A percentile compares a stretch with the other conserved stretches of the same genome.
Conservation (phyloP, 257 asterid genomes). For the Cynanchum wilfordii region DNA sequence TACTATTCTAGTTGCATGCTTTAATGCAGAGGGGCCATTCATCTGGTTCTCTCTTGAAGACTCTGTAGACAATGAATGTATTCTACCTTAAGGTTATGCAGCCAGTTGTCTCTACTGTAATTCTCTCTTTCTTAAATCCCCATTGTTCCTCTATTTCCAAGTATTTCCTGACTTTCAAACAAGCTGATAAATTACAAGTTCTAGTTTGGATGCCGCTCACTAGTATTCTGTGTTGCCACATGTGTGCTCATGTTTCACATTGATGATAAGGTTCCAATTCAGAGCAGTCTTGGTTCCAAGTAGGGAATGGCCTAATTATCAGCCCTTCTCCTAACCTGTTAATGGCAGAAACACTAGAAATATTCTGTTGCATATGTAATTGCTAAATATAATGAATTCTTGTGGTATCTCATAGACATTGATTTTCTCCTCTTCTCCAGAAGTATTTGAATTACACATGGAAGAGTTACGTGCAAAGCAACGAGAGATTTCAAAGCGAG, state of each 20-base stretch:
- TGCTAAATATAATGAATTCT: not conserved
- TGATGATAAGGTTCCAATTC: not conserved
- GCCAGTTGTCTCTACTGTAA: not conserved
- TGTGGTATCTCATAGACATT: not conserved
- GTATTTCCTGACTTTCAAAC: not conserved
- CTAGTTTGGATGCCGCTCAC: not conserved
- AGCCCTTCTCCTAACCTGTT: not conserved
- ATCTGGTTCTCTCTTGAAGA: not conserved
- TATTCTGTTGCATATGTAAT: too few relatives aligned
- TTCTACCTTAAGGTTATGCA: not conserved
- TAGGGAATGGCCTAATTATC: not conserved
- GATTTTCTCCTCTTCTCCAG: slow-evolving; percentile 29
- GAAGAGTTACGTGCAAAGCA: slow-evolving; percentile 91
- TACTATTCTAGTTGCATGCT: not conserved
- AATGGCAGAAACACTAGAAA: not conserved
- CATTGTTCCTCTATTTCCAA: not conserved
- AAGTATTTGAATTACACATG: slow-evolving; percentile 86
- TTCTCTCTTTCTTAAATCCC: not conserved
- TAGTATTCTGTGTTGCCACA: not conserved
- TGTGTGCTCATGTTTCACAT: not conserved
- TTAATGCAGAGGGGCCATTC: not conserved
- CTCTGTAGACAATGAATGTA: not conserved
- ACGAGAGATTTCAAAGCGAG: slow-evolving; percentile 78
- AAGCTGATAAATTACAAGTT: not conserved
- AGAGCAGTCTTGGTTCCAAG: not conserved